Evolutionary conservation across 2,329 filamentous ascomycete genomes (phyloP), one percentile per base, ranked within the genome.

Genomic region (Botryotinia narcissicola): DNA sequence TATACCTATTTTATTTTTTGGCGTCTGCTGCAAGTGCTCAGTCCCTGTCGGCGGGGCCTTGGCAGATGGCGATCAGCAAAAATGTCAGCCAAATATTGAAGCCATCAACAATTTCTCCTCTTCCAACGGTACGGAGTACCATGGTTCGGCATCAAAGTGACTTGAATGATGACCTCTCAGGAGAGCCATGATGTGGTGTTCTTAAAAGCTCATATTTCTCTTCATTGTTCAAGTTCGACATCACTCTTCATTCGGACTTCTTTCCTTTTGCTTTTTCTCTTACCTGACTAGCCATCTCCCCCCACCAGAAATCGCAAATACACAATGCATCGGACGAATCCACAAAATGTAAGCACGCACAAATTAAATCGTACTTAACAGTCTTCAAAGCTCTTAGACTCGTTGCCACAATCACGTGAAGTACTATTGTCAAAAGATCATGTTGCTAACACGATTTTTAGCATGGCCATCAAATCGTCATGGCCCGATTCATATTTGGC

Each of bases 301-400:
- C 25, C 37, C 29, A 48, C 40, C n/a, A 29, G 25, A 60, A 29
- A 35, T 46, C 29, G n/a, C 16, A 48, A 18, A 57, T 18, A n/a
- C 42, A 37, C n/a, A 44, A 63, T 71, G 69, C 32, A 62, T 29
- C 57, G 61, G 69, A 62, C 44, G 25, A 62, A 63, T 60, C 57
- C 54, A 63, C 57, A 37, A 35, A 44, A 46, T 35, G 68, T 70
- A 62, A 64, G 70, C 48, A 63, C 40, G 42, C 68, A 61, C 68
- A 46, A 22, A 37, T 46, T 7, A 37, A 22, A 35, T 37, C 35
- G 40, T n/a, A 14, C 60, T 35, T 42, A 18, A 18, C 32, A n/a
- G 42, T 18, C 63, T 48, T 25, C 14, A 18, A n/a, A 29, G 42
- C 18, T 62, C 63, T 48, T 12, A 63, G 16, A 22, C 2, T 48